These are phyloP conservation scores for Gonapodya prolifera DNA, from an alignment of 192 early-diverging fungal genomes.

Conservation along the genomic window DNA sequence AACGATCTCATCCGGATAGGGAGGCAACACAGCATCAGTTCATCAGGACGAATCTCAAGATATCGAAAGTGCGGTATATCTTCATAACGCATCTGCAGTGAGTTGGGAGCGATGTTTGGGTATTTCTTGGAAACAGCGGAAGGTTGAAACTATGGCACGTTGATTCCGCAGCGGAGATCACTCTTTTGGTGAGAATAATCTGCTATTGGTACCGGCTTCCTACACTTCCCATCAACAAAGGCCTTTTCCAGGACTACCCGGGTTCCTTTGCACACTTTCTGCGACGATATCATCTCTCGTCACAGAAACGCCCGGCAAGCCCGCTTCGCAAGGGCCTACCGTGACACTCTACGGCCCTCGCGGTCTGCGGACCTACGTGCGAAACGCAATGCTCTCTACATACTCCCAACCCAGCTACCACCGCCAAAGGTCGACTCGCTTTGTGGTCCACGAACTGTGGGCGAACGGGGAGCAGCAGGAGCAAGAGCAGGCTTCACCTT, in stretches of 20 bases:
- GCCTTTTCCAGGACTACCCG: too few relatives aligned
- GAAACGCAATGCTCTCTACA: background rate
- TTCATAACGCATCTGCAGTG: background rate
- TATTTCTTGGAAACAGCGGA: too few relatives aligned
- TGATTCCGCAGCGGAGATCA: background rate
- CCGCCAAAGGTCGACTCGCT: background rate
- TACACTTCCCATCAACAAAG: too few relatives aligned
- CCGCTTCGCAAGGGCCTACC: background rate
- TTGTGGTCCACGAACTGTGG: background rate
- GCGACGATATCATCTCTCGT: background rate
- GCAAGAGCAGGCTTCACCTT: background rate
- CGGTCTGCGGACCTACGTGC: background rate
- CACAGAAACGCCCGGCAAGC: background rate
- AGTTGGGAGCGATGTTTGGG: background rate
- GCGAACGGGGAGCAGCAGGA: background rate
- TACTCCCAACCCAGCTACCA: background rate
- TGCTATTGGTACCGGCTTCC: too few relatives aligned
- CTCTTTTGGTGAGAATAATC: background rate
- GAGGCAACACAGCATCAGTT: slow-evolving; percentile 1
- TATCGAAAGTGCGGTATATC: background rate
- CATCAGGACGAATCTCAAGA: background rate
- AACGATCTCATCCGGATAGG: background rate
- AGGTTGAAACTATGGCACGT: too few relatives aligned
- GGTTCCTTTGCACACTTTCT: background rate
- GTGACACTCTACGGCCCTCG: background rate